phyloP scores from a whole-genome alignment of 352 stramenopile genomes.

The Globisporangium solare region DNA sequence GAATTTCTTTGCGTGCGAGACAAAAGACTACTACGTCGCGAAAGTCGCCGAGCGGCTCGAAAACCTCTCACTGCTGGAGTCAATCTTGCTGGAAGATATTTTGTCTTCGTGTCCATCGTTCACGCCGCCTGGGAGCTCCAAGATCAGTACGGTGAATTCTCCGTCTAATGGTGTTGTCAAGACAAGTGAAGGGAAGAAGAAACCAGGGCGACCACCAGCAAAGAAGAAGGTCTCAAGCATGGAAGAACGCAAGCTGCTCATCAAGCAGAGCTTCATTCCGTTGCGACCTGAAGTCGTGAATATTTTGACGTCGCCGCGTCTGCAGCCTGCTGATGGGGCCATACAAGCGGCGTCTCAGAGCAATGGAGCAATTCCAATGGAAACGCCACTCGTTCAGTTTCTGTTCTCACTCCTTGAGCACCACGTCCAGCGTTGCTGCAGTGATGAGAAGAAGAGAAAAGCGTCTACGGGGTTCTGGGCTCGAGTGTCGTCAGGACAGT shows the following conservation, averaged over 20 bases:
- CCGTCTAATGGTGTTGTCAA: slow-evolving; percentile 2
- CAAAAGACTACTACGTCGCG: slow-evolving; percentile 20
- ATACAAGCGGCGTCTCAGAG: slow-evolving; percentile 6
- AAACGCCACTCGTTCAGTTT: slow-evolving; percentile 14
- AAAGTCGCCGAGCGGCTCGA: slow-evolving; percentile 41
- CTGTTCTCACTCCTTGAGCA: slow-evolving; percentile 16
- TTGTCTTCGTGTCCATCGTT: slow-evolving; percentile 25
- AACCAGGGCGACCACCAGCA: slow-evolving; percentile 18
- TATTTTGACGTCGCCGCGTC: slow-evolving; percentile 24
- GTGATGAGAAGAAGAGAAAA: slow-evolving; percentile 9
- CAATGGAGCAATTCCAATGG: slow-evolving; percentile 2
- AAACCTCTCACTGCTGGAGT: slow-evolving; percentile 38
- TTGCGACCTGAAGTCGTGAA: slow-evolving; percentile 27
- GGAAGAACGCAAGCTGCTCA: slow-evolving; percentile 17
- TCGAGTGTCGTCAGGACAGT: neutral
- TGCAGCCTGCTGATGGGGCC: slow-evolving; percentile 3
- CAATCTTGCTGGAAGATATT: slow-evolving; percentile 31
- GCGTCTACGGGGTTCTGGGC: slow-evolving; percentile 2
- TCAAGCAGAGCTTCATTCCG: slow-evolving; percentile 27
- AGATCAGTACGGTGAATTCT: slow-evolving; percentile 1
- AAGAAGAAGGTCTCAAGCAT: slow-evolving; percentile 9
- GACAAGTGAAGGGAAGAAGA: slow-evolving; percentile 19
- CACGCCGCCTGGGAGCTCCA: slow-evolving; percentile 17
- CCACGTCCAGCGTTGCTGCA: slow-evolving; percentile 15
- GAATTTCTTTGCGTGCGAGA: slow-evolving; percentile 45